These are phyloP conservation scores for Trametes cinnabarina DNA, from an alignment of 768 basidiomycete species.

Conservation along the genomic window DNA sequence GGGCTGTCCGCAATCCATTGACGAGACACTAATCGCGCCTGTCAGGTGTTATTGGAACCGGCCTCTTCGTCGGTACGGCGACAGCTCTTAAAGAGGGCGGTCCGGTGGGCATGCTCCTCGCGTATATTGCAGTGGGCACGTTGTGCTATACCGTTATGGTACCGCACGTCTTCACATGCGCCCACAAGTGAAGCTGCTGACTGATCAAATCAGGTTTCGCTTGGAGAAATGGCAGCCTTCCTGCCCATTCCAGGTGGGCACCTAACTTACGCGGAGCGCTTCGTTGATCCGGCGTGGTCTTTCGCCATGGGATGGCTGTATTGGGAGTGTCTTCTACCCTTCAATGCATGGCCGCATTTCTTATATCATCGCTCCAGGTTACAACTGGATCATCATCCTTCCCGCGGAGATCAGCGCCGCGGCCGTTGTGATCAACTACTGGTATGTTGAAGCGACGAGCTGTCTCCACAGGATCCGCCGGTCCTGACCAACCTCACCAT, in stretches of 20 bases:
- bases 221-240: slow-evolving; percentile 47
- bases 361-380: slow-evolving; percentile 23
- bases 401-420: slow-evolving; percentile 51
- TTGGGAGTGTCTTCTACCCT: slow-evolving; percentile 22
- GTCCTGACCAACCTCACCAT: background rate
- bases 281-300: slow-evolving; percentile 44
- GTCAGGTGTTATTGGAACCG: slow-evolving; percentile 45
- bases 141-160: slow-evolving; percentile 41
- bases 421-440: slow-evolving; percentile 49
- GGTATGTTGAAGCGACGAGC: slow-evolving; percentile 37
- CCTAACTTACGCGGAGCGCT: slow-evolving; percentile 47
- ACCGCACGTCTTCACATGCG: background rate
- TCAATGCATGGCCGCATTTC: no score
- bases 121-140: slow-evolving; percentile 37
- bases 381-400: slow-evolving; percentile 35
- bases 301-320: slow-evolving; percentile 46
- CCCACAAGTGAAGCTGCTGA: background rate
- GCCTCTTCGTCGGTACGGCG: slow-evolving; percentile 56
- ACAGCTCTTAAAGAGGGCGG: slow-evolving; percentile 42
- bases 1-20: no score
- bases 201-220: slow-evolving; percentile 22
- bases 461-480: no score
- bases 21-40: background rate
- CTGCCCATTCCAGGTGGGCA: slow-evolving; percentile 46
- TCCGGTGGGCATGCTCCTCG: slow-evolving; percentile 47